Conservation (phyloP, 331 rosid genomes). For the Telfairia occidentalis region DNA sequence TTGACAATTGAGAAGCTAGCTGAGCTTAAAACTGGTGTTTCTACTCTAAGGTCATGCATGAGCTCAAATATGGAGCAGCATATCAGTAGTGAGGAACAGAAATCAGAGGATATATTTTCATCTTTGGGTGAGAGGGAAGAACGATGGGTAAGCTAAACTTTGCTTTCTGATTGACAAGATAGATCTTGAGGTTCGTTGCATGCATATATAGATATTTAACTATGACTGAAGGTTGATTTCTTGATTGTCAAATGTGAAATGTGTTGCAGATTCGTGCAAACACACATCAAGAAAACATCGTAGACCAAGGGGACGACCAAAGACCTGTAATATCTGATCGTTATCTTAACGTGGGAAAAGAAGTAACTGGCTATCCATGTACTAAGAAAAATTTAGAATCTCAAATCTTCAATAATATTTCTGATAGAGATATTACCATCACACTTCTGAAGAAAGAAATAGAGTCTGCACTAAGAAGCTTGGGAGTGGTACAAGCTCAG, state of each 20-base stretch:
- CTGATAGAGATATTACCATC: slow-evolving; percentile 50
- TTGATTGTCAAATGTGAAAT: slow-evolving; percentile 26
- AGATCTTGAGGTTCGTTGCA: slow-evolving; percentile 19
- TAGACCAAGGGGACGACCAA: slow-evolving; percentile 23
- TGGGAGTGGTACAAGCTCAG: slow-evolving; percentile 71
- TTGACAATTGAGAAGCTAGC: slow-evolving; percentile 58
- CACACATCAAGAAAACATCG: slow-evolving; percentile 21
- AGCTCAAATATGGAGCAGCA: slow-evolving; percentile 35
- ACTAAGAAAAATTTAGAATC: slow-evolving; percentile 21
- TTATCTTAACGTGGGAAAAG: slow-evolving; percentile 22
- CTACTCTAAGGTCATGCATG: slow-evolving; percentile 62
- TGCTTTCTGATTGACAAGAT: slow-evolving; percentile 25
- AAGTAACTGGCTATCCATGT: background rate
- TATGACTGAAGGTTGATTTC: slow-evolving; percentile 24
- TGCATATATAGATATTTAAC: slow-evolving; percentile 23
- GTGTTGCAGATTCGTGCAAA: slow-evolving; percentile 54
- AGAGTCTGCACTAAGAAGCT: slow-evolving; percentile 67
- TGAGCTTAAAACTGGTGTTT: slow-evolving; percentile 63
- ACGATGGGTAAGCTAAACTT: slow-evolving; percentile 47
- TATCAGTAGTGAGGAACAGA: slow-evolving; percentile 25
- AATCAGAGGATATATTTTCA: slow-evolving; percentile 25
- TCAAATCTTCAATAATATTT: slow-evolving; percentile 20
- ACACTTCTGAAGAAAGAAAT: slow-evolving; percentile 70
- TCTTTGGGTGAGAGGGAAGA: slow-evolving; percentile 30
- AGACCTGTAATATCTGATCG: slow-evolving; percentile 22